Conservation (phyloP, 176 grass and related monocot species). For the Phyllostachys edulis region DNA sequence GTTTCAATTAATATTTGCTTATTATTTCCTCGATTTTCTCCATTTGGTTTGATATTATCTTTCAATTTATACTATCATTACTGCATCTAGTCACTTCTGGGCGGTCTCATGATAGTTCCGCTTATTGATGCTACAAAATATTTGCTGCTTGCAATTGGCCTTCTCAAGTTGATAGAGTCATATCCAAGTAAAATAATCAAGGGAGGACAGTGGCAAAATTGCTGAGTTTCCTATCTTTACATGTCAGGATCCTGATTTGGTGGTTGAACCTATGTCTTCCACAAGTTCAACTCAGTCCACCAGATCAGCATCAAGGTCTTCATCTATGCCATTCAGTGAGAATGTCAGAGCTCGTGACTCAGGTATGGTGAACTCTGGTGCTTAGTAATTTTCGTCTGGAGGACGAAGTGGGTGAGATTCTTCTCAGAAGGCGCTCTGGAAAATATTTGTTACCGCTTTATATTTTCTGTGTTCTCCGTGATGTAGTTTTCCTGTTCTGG, state of each 20-base stretch:
- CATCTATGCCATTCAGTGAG: constrained; percentile 49
- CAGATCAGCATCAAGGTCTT: constrained; percentile 52
- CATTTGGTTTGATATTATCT: not conserved
- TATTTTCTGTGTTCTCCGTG: not conserved
- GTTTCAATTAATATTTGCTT: not conserved
- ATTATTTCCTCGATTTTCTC: not conserved
- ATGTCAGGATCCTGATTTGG: constrained; percentile 76
- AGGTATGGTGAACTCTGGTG: constrained; percentile 43
- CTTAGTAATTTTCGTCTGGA: not conserved
- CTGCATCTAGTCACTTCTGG: constrained; percentile 7
- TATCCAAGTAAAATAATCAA: constrained; percentile 9
- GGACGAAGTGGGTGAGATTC: not conserved
- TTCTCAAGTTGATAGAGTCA: constrained; percentile 7
- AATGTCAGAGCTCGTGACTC: constrained; percentile 55
- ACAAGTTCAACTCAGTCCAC: constrained; percentile 53
- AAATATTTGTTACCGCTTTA: not conserved
- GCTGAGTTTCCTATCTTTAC: not conserved
- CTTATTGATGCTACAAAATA: constrained; percentile 1
- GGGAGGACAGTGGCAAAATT: not conserved
- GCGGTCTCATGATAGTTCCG: not conserved
- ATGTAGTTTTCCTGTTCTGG: not conserved
- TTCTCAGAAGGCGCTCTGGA: not conserved
- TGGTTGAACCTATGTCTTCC: constrained; percentile 72
- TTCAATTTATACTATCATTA: not conserved
- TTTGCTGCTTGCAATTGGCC: not conserved